Percentiles rank a stretch among this genome's conserved stretches.
Conservation (phyloP, 495 filamentous ascomycete species). For the Pyrenula massariospora region DNA sequence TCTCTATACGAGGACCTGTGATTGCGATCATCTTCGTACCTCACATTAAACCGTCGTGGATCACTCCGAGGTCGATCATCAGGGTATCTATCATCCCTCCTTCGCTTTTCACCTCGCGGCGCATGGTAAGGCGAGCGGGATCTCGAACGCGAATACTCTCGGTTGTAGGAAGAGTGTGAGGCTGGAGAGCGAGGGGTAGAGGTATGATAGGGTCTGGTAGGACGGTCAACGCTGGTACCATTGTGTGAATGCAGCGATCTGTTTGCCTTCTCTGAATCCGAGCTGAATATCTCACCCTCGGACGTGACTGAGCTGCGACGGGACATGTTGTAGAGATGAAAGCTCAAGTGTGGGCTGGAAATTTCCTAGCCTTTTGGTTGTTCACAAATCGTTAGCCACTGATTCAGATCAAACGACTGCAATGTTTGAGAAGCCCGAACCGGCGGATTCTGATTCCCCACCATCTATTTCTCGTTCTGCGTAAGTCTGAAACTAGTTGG, state of each 20-base stretch:
- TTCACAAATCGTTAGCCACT: background rate
- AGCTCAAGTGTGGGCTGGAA: background rate
- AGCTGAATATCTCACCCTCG: conserved; percentile 85
- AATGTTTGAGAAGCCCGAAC: conserved; percentile 1
- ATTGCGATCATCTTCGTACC: conserved; percentile 43
- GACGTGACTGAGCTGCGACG: conserved; percentile 38
- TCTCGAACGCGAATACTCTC: conserved; percentile 6
- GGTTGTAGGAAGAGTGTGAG: conserved; percentile 9
- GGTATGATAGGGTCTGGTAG: conserved; percentile 42
- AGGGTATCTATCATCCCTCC: conserved; percentile 45
- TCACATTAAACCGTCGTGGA: conserved; percentile 46
- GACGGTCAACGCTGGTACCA: conserved; percentile 69
- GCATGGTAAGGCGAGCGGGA: conserved; percentile 24
- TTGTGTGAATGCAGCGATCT: conserved; percentile 64
- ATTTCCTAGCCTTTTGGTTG: background rate
- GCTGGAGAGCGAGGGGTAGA: conserved; percentile 39
- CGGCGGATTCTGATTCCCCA: background rate
- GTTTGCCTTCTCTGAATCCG: conserved; percentile 61
- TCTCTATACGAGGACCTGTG: conserved; percentile 28
- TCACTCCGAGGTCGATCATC: conserved; percentile 33
- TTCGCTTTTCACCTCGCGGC: conserved; percentile 54
- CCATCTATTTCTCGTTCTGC: background rate
- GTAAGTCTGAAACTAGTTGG: too few relatives aligned
- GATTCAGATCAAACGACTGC: background rate
- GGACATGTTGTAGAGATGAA: conserved; percentile 22